phyloP scores from a whole-genome alignment of 2,329 filamentous ascomycete species.

The Pseudofabraea citricarpa region DNA sequence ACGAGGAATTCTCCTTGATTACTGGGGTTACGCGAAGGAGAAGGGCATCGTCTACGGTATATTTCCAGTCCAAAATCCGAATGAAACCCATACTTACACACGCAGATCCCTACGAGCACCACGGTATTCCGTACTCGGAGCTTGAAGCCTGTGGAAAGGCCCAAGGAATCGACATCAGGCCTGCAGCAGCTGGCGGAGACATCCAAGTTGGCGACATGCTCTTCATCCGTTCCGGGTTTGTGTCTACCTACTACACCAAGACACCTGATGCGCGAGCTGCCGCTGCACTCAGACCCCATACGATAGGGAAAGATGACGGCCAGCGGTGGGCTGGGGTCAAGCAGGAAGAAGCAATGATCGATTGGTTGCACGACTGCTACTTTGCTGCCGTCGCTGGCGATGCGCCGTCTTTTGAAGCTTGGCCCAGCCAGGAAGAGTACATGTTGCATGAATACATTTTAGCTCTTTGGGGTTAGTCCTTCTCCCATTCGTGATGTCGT shows the following conservation, averaged over 20 bases:
- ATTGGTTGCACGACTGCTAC: slow-evolving; percentile 35
- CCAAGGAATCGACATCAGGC: slow-evolving; percentile 27
- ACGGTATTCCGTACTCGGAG: slow-evolving; percentile 21
- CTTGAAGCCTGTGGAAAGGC: slow-evolving; percentile 21
- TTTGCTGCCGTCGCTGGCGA: slow-evolving; percentile 40
- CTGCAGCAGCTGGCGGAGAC: slow-evolving; percentile 38
- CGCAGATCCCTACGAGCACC: slow-evolving; percentile 24
- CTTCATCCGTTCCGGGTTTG: slow-evolving; percentile 44
- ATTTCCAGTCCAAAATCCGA: no score
- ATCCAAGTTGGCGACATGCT: slow-evolving; percentile 48
- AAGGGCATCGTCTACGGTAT: slow-evolving; percentile 32
- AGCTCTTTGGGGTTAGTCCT: slow-evolving; percentile 23
- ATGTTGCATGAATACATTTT: slow-evolving; percentile 28
- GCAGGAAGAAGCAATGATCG: slow-evolving; percentile 38
- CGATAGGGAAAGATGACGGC: slow-evolving; percentile 29
- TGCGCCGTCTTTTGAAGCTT: slow-evolving; percentile 36
- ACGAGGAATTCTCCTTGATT: slow-evolving; percentile 49
- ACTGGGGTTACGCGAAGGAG: slow-evolving; percentile 37
- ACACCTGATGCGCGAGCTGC: slow-evolving; percentile 31
- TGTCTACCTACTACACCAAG: slow-evolving; percentile 30
- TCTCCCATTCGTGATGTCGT: neutral
- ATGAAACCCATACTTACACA: no score
- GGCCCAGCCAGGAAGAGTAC: slow-evolving; percentile 21
- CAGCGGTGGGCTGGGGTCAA: slow-evolving; percentile 42
- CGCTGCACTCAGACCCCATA: slow-evolving; percentile 31